Evolutionary conservation across 805 yeast genomes (phyloP), one percentile per base, ranked within the genome.

Genomic region (Metschnikowia cubensis): DNA sequence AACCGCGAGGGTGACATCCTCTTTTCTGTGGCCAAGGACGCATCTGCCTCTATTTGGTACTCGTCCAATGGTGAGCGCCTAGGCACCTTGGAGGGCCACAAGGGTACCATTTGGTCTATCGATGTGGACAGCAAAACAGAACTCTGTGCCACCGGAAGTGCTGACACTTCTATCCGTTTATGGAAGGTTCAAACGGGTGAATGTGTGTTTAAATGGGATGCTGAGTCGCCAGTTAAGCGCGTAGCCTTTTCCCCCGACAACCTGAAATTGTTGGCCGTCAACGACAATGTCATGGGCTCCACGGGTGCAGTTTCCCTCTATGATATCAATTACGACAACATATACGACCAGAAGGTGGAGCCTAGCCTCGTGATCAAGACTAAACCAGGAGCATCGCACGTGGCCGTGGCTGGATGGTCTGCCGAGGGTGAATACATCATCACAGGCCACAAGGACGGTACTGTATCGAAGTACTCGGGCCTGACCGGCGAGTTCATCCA

Each of bases 1-100:
- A 94, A 94, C 80, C 79, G 83, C 55, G 98, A 95, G 64, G 99
- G 99, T 42, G 99, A 94, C 69, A 71, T 94, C 59, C 79, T 94
- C 50, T 85, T 94, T 67, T 84, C 98, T 10, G 91, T 89, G 37
- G 89, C 97, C 56, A 90, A 94, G 70, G 99, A 94, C 79, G 79
- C 80, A 60, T 82, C 84, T 11, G 96, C 95, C 1, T 85, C 91
- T 42, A 85, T 92, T 54, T 95, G 98, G 97, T 94, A 81, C 71
- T 82, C 97, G 31, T 84, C 87, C 55, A 92, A 91, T 68, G 99
- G 99, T 62, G 99, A 94, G 73, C 83, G 98, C 69, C 71, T 94
- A 51, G 99, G 99, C 45, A 94, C 99, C 52, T 81, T 89, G 59
- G 82, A 73, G 50, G 77, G 77, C 35, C 98, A 94, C 69, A 78